These are phyloP conservation scores for Earliella scabrosa DNA, from an alignment of 1,284 basidiomycete genomes.

Conservation along the genomic window DNA sequence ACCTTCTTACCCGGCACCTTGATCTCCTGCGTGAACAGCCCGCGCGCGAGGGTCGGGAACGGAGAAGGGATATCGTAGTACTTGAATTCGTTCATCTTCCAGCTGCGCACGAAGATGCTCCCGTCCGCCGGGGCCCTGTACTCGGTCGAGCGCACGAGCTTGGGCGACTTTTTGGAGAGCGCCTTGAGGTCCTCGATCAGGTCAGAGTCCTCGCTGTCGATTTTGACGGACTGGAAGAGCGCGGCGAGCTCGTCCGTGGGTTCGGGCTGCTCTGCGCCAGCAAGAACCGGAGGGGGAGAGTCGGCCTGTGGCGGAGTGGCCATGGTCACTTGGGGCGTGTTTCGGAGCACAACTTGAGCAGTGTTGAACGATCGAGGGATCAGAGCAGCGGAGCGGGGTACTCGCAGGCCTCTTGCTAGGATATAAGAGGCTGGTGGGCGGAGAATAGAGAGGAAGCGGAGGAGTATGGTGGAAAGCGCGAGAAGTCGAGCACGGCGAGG, in stretches of 20 bases:
- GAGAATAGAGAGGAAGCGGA: neutral
- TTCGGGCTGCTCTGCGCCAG: neutral
- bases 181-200: constrained; percentile 57
- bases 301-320: constrained; percentile 6
- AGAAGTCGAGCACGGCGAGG: neutral
- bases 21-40: constrained; percentile 74
- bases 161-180: constrained; percentile 56
- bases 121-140: constrained; percentile 62
- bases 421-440: neutral
- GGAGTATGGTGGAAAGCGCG: constrained; percentile 15
- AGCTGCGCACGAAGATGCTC: constrained; percentile 67
- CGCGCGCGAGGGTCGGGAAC: constrained; percentile 90
- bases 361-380: neutral
- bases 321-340: constrained; percentile 8
- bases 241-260: constrained; percentile 11
- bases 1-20: constrained; percentile 34
- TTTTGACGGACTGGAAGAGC: constrained; percentile 15
- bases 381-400: neutral
- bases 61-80: constrained; percentile 89
- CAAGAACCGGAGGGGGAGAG: neutral
- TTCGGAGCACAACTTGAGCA: neutral
- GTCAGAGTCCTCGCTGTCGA: constrained; percentile 51
- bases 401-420: neutral
- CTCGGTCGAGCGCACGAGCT: constrained; percentile 59
- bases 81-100: constrained; percentile 97